Evolutionary conservation across 2,329 filamentous ascomycete species (phyloP), one percentile per base, ranked within the genome.

Genomic region (Aspergillus fijiensis): DNA sequence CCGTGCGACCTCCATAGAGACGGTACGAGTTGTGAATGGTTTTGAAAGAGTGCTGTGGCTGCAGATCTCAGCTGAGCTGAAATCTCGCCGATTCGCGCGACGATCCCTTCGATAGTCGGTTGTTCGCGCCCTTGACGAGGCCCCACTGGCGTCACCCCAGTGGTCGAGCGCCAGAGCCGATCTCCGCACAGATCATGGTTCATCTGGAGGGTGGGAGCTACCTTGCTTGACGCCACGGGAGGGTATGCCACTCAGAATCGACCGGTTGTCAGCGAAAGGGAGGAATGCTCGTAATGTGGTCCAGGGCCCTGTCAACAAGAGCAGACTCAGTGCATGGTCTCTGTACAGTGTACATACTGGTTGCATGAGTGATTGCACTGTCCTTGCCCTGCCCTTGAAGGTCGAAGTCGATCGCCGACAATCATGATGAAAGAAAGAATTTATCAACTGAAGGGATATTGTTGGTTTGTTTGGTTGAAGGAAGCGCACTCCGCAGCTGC

Each of bases 121-220:
- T 35, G 53, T 19, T 23, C 25, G 53, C 42, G 31, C 53, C 53
- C 53, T 59, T 51, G 49, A 55, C 19, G 33, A 51, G 29, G 29
- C 25, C 60, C 60, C 58, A 62, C 60, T 51, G 21, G 29, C 19
- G 27, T 25, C 31, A 45, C 51, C 21, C 50, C 49, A 61, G 56
- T 65, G 66, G 64, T 39, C 49, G 35, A 48, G 16, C 29, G 58
- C 39, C 52, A 59, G 62, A 45, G 27, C 51, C 54, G 66, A 65
- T 65, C 63, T 58, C 58, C 63, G 58, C 66, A 65, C 65, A 65
- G 66, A 67, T 67, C 66, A 68, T 64, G 60, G 61, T 64, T 63
- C 61, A 50, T 64, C 60, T 57, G 57, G 60, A 59, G 58, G 53
- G 39, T 42, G 29, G 56, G 31, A 60, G 58, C 55, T 55, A 60